These are phyloP conservation scores for Ganoderma lucidum DNA, from an alignment of 1,284 basidiomycete genomes.

Conservation along the genomic window DNA sequence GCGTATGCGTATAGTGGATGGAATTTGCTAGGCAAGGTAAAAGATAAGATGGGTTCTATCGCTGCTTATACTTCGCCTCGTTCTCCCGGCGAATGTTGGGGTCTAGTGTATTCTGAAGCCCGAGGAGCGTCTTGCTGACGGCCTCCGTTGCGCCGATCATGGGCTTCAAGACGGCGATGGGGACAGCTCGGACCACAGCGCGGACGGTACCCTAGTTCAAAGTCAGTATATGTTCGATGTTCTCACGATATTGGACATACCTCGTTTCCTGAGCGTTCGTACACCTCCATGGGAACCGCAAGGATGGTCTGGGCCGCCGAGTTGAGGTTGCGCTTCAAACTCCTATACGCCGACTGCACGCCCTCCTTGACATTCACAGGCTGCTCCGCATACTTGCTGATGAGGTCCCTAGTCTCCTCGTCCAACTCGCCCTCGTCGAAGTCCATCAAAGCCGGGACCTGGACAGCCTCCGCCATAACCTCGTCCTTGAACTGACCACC, in stretches of 20 bases:
- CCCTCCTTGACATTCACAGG: conserved; percentile 88
- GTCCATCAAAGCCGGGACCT: conserved; percentile 46
- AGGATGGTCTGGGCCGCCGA: conserved; percentile 98
- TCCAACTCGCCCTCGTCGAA: conserved; percentile 50
- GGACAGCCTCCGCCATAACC: conserved; percentile 73
- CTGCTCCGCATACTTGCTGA: conserved; percentile 93
- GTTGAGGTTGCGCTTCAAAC: conserved; percentile 84
- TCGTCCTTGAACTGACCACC: conserved; percentile 78
- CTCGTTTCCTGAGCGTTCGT: conserved; percentile 90
- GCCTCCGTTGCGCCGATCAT: conserved; percentile 98
- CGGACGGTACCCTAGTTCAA: conserved; percentile 81
- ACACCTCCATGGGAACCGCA: conserved; percentile 99
- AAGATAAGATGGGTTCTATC: conserved; percentile 43
- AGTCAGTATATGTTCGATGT: conserved; percentile 8
- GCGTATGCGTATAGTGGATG: conserved; percentile 21
- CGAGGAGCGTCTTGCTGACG: conserved; percentile 93
- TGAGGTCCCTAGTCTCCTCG: conserved; percentile 57
- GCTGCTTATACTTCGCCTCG: conserved; percentile 90
- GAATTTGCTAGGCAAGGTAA: not conserved
- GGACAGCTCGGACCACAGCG: conserved; percentile 94
- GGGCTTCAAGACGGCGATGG: conserved; percentile 94
- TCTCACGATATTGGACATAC: conserved; percentile 50
- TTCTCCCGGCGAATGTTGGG: conserved; percentile 81
- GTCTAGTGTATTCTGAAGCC: conserved; percentile 90
- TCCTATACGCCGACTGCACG: conserved; percentile 89